These are phyloP conservation scores for Calonectria leucothoes DNA, from an alignment of 2,329 filamentous ascomycete genomes.

Conservation along the genomic window DNA sequence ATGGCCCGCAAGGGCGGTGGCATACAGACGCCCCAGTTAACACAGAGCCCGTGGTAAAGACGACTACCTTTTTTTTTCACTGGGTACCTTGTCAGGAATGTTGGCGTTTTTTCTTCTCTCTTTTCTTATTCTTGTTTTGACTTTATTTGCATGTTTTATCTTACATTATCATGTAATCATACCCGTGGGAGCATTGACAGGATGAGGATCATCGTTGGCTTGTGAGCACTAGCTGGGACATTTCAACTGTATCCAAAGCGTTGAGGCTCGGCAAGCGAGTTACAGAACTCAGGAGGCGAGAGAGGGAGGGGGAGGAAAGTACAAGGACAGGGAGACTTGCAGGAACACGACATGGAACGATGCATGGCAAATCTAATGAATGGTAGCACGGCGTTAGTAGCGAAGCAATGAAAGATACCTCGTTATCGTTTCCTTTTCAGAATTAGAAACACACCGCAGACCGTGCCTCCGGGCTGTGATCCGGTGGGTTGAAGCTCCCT, in stretches of 20 bases:
- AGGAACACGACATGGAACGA: constrained; percentile 20
- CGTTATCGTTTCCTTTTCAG: constrained; percentile 16
- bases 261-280: constrained; percentile 1
- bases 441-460: constrained; percentile 17
- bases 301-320: background rate
- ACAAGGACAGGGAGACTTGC: constrained; percentile 13
- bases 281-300: background rate
- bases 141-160: background rate
- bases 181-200: constrained; percentile 9
- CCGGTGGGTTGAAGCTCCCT: constrained; percentile 1
- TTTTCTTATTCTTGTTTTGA: background rate
- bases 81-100: background rate
- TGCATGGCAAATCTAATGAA: constrained; percentile 15
- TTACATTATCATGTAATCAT: constrained; percentile 3
- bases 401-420: constrained; percentile 35
- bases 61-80: background rate
- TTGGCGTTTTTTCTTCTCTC: background rate
- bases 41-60: constrained; percentile 43
- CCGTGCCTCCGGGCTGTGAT: background rate
- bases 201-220: constrained; percentile 5
- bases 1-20: constrained; percentile 38
- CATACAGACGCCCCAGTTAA: constrained; percentile 18
- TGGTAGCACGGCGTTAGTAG: constrained; percentile 4
- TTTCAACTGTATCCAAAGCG: background rate
- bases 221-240: constrained; percentile 12